Base-by-base conservation (phyloP, 2,329 filamentous ascomycete species). In the Hymenoscyphus occultus region DNA sequence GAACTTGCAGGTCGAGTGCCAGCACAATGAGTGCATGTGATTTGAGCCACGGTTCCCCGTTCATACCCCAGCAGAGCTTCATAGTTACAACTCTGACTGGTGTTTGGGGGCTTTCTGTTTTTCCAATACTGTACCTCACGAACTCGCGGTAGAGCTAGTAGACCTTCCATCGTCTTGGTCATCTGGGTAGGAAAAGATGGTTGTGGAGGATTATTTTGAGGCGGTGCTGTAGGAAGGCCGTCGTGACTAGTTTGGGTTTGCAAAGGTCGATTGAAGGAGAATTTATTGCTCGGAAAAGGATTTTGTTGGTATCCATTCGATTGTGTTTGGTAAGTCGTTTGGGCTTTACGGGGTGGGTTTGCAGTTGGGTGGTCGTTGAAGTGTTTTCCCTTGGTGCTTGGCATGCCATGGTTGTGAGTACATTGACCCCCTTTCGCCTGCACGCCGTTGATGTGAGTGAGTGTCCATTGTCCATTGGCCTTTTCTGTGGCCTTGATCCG, bases 401-500 rank as follows among this genome's bases (percentile, higher is more conserved):
- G 22, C 45, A 51, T 51, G 45, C n/a, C 19, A 51, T 51, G 45
- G 22, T 51, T 51, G 19, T 51, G 45, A 51, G 45, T 51, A 22
- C 45, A 51, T 51, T 51, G 45, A 28, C 45, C 45, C 22, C 45
- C 45, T 51, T 51, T 51, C n/a, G 45, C 45, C 45, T 51, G 45
- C 10, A 51, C 45, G n/a, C 45, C 45, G 22, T 51, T 51, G 45
- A 51, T 51, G 9, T 51, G 45, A 16, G 45, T 51, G 45, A 51
- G 45, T 22, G 45, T 51, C 45, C 45, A 51, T 51, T 51, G 45
- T 3, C 45, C 45, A 51, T 51, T 51, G 13, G 45, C 45, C n/a
- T 51, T 51, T 51, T 51, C 45, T 10, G 45, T 51, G 3, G 45
- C 45, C 22, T 51, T 51, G 6, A 51, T 51, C 45, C 45, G 45